These are phyloP conservation scores for Chimonanthus salicifolius DNA, from an alignment of 164 flowering plant species.

Conservation along the genomic window DNA sequence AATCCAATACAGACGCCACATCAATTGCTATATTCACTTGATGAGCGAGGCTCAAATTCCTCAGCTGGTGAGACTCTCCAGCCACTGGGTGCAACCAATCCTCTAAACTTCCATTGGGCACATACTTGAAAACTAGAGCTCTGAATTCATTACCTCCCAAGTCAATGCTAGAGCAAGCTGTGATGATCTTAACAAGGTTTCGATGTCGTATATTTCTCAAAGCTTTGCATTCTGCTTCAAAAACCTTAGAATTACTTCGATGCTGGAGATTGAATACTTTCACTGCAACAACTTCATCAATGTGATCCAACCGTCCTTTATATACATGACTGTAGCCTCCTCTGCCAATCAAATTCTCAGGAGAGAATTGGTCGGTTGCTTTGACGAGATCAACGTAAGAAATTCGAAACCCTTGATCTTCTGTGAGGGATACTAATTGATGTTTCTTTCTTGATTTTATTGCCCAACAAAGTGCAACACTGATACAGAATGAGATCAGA, in stretches of 20 bases:
- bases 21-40: constrained; percentile 5
- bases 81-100: not conserved
- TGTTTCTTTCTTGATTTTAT: constrained; percentile 3
- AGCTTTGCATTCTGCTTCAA: constrained; percentile 26
- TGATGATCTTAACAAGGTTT: constrained; percentile 29
- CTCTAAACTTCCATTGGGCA: not conserved
- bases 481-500: no score
- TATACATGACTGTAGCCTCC: constrained; percentile 36
- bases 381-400: constrained; percentile 16
- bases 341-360: constrained; percentile 21
- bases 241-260: constrained; percentile 22
- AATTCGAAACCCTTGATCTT: not conserved
- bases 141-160: constrained; percentile 26
- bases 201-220: constrained; percentile 25
- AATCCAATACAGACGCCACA: constrained; percentile 2
- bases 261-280: constrained; percentile 28
- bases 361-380: constrained; percentile 25
- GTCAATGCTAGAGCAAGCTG: constrained; percentile 25
- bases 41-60: not conserved
- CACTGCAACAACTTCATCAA: constrained; percentile 20
- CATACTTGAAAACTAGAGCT: constrained; percentile 23
- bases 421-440: not conserved
- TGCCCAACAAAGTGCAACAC: not conserved
- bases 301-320: constrained; percentile 17
- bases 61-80: not conserved